Percentiles rank a stretch among this genome's conserved stretches.
Conservation (phyloP, 164 flowering plant genomes). For the Euptelea pleiosperma region DNA sequence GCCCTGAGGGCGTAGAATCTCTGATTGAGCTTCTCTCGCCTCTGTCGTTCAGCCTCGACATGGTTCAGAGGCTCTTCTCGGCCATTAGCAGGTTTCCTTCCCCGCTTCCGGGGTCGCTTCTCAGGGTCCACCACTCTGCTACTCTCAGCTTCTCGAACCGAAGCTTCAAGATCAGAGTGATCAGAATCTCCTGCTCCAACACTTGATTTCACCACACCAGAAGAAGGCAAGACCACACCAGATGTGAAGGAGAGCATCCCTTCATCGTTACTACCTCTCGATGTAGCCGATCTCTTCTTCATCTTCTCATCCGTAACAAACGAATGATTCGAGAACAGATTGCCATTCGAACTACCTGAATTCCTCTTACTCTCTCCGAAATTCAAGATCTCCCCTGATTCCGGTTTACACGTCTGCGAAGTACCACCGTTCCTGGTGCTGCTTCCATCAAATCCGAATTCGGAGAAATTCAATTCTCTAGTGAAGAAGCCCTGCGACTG, state of each 20-base stretch:
- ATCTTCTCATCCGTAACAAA: slow-evolving; percentile 33
- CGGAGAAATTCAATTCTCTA: slow-evolving; percentile 59
- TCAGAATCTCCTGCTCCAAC: slow-evolving; percentile 57
- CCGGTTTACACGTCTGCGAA: slow-evolving; percentile 46
- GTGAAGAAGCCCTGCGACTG: slow-evolving; percentile 37
- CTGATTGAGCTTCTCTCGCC: slow-evolving; percentile 95
- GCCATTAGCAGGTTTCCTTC: slow-evolving; percentile 92
- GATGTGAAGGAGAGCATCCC: slow-evolving; percentile 78
- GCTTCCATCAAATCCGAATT: slow-evolving; percentile 41
- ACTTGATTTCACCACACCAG: slow-evolving; percentile 34
- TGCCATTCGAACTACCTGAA: slow-evolving; percentile 25
- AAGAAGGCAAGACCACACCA: slow-evolving; percentile 52
- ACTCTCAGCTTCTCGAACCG: slow-evolving; percentile 66
- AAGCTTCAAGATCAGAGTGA: slow-evolving; percentile 86
- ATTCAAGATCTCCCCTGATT: slow-evolving; percentile 72
- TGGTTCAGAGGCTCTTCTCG: slow-evolving; percentile 91
- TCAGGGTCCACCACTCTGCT: slow-evolving; percentile 61
- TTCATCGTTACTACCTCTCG: slow-evolving; percentile 64
- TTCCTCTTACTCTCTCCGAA: slow-evolving; percentile 69
- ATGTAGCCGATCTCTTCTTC: slow-evolving; percentile 45
- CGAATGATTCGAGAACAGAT: slow-evolving; percentile 35
- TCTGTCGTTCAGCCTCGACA: slow-evolving; percentile 90
- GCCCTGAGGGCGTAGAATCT: slow-evolving; percentile 84
- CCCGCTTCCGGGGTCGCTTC: slow-evolving; percentile 75
- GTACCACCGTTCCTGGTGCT: slow-evolving; percentile 23